Evolutionary conservation across 306 rosid species (phyloP).

Genomic region (Quercus wislizeni): DNA sequence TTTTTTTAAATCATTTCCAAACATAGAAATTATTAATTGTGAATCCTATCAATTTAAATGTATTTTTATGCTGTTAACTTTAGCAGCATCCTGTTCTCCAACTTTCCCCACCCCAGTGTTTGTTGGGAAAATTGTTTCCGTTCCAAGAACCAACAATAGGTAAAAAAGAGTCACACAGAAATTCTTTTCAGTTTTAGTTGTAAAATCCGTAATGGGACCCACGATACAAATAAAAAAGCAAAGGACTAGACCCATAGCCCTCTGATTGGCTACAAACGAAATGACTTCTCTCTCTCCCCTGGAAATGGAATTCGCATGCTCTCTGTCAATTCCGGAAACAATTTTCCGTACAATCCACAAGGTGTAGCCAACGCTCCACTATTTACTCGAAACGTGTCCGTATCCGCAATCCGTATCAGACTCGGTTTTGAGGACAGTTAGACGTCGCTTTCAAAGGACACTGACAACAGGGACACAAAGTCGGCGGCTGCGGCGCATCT

Average conservation of each 20-base stretch:
- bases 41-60: too few species aligned
- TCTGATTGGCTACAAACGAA: background rate
- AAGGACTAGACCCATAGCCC: too few species aligned
- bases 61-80: too few species aligned
- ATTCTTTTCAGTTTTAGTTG: too few species aligned
- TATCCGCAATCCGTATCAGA: background rate
- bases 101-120: too few species aligned
- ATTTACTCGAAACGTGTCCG: background rate
- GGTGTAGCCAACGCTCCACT: constrained; percentile 2
- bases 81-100: too few species aligned
- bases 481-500: constrained; percentile 62
- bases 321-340: constrained; percentile 18
- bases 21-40: too few species aligned
- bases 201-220: background rate
- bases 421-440: background rate
- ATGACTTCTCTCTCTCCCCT: background rate
- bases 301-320: constrained; percentile 21
- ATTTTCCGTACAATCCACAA: background rate
- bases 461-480: constrained; percentile 8
- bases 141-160: too few species aligned
- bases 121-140: too few species aligned
- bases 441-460: constrained; percentile 33
- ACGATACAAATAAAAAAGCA: background rate
- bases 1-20: too few species aligned
- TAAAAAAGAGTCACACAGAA: too few species aligned